Base-by-base conservation (phyloP, 345 rosid species). In the Cardamine occulta region DNA sequence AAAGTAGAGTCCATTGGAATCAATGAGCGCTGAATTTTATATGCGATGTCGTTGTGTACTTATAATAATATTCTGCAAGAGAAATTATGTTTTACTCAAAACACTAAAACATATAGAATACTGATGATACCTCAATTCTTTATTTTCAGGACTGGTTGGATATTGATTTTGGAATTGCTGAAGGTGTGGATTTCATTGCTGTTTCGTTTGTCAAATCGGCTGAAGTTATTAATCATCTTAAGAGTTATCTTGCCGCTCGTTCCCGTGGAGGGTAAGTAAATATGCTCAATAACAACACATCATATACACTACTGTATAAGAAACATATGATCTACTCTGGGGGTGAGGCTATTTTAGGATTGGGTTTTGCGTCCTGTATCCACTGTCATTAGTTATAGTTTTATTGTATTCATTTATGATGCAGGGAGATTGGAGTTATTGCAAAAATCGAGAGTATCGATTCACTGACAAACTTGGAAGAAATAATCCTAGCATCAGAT, bases 121-220 rank as follows among this genome's bases (percentile, higher is more conserved):
- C 61, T 77, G 3, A 66, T 24, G 21, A 28, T 53, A 5, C 17
- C 4, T 54, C 12, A 14, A 14, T 60, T 37, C 7, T 21, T 15
- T 2, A n/a, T 15, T 39, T 76, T 37, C 93, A 96, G 99, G 98
- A 96, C 61, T 96, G 99, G 99, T 80, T 96, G 78, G 98, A 96
- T 84, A 96, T 96, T 56, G 98, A 96, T 83, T 96, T 91, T 86
- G 98, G 97, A 40, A 88, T 96, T n/a, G 88, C 91, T 14, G 98
- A 89, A 87, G 92, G 90, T 51, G 99, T 93, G 73, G 99, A 96
- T 77, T 96, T 96, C 79, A 89, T 96, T 69, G 99, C 99, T 19
- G 86, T 96, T 76, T 96, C 99, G 44, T 96, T 96, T 80, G 98
- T 96, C 77, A 96, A 96, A 81, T 96, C 99, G 18, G 98, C 99